Conservation (phyloP, 2,329 filamentous ascomycete genomes). For the Colletotrichum nymphaeae region DNA sequence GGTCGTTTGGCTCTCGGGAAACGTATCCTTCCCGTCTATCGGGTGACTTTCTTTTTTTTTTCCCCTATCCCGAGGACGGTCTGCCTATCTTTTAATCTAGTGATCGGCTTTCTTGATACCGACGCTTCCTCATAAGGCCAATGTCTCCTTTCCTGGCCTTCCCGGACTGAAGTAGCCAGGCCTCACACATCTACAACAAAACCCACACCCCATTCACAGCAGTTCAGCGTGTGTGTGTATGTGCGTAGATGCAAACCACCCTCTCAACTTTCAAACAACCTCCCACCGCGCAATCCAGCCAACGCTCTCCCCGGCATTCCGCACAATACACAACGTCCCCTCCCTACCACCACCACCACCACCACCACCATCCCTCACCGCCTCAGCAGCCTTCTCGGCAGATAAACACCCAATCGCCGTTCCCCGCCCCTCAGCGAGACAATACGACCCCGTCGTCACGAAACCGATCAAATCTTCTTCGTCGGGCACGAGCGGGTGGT, state of each 20-base stretch:
- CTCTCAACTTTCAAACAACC: constrained; percentile 54
- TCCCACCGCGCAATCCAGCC: constrained; percentile 87
- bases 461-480: constrained; percentile 87
- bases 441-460: constrained; percentile 88
- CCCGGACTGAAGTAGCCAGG: too few relatives aligned
- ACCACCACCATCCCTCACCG: constrained; percentile 40
- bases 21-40: background rate
- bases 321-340: constrained; percentile 77
- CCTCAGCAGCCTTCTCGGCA: constrained; percentile 65
- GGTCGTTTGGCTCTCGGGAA: too few relatives aligned
- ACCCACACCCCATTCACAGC: too few relatives aligned
- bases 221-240: too few relatives aligned
- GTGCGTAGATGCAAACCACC: too few relatives aligned
- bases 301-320: constrained; percentile 81
- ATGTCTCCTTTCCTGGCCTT: background rate
- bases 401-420: constrained; percentile 80
- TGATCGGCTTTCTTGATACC: background rate
- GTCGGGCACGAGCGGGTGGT: constrained; percentile 78
- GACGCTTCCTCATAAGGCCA: too few relatives aligned
- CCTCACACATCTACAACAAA: too few relatives aligned
- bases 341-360: constrained; percentile 43
- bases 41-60: background rate
- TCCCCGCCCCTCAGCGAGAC: constrained; percentile 79
- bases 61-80: background rate
- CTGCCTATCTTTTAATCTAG: background rate